A percentile compares a stretch with the other conserved stretches of the same genome.
phyloP scores from a whole-genome alignment of 352 stramenopile genomes.

The Phytopythium montanum region DNA sequence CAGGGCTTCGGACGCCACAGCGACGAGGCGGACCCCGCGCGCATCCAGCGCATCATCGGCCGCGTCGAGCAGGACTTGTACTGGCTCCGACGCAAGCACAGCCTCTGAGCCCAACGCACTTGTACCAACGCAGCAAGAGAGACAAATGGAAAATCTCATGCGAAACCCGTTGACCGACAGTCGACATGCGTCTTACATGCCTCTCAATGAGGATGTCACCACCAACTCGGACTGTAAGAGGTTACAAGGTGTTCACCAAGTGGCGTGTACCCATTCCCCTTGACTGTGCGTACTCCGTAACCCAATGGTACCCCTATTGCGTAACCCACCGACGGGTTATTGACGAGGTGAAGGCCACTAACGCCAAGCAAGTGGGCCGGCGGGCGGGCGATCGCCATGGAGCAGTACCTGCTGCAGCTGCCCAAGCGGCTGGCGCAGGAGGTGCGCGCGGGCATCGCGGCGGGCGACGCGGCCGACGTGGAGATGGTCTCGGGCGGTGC shows the following conservation, averaged over 20 bases:
- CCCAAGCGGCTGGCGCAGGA: slow-evolving; percentile 78
- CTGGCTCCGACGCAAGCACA: slow-evolving; percentile 46
- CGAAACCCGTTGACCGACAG: too few species aligned
- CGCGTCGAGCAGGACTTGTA: slow-evolving; percentile 41
- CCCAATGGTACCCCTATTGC: too few species aligned
- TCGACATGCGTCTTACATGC: too few species aligned
- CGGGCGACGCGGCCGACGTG: slow-evolving; percentile 51
- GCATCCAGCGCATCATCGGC: slow-evolving; percentile 28
- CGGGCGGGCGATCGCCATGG: slow-evolving; percentile 36
- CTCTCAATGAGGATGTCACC: too few species aligned
- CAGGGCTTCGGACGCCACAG: slow-evolving; percentile 35
- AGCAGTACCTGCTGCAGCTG: slow-evolving; percentile 86
- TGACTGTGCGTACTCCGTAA: too few species aligned
- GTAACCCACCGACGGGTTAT: too few species aligned
- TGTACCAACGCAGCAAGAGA: background rate
- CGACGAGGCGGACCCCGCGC: slow-evolving; percentile 29
- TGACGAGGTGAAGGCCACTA: too few species aligned
- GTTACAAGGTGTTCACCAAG: too few species aligned
- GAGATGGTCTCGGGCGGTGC: slow-evolving; percentile 76
- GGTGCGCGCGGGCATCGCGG: slow-evolving; percentile 59
- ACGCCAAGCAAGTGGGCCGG: background rate
- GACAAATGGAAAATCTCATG: too few species aligned
- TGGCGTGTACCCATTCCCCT: too few species aligned
- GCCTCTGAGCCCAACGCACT: slow-evolving; percentile 3
- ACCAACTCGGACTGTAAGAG: too few species aligned